These are phyloP conservation scores for Pseudozyma pruni DNA, from an alignment of 1,284 basidiomycete genomes.

Conservation along the genomic window DNA sequence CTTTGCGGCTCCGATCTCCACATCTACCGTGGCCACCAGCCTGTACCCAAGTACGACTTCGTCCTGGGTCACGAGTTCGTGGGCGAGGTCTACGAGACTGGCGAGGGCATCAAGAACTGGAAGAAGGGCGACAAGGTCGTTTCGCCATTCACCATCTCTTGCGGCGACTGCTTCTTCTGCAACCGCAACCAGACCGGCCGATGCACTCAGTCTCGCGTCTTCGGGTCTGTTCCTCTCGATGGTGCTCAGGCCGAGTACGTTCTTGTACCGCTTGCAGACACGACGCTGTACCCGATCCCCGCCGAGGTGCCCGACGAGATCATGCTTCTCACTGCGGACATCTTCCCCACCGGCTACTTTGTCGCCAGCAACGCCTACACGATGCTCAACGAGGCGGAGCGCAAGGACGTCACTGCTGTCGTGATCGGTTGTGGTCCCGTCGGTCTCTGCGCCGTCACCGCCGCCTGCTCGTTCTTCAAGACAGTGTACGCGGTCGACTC, in stretches of 20 bases:
- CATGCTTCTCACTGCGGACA: constrained; percentile 76
- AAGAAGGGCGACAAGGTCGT: constrained; percentile 84
- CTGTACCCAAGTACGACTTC: constrained; percentile 55
- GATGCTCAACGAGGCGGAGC: constrained; percentile 55
- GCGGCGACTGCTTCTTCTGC: constrained; percentile 74
- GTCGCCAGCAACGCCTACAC: constrained; percentile 76
- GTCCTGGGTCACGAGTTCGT: constrained; percentile 82
- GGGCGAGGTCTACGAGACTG: constrained; percentile 80
- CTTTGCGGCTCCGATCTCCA: constrained; percentile 87
- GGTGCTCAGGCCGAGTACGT: constrained; percentile 90
- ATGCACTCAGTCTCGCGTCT: constrained; percentile 76
- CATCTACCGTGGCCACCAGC: constrained; percentile 54
- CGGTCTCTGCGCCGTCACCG: constrained; percentile 69
- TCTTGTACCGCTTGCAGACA: constrained; percentile 79
- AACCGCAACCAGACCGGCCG: constrained; percentile 80
- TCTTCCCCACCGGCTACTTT: constrained; percentile 72
- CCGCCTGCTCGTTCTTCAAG: constrained; percentile 68
- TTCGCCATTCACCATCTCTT: constrained; percentile 84
- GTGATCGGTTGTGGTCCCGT: constrained; percentile 70
- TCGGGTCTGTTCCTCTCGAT: constrained; percentile 78
- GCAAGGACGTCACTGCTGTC: constrained; percentile 52
- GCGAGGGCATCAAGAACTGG: constrained; percentile 75
- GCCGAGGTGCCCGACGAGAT: constrained; percentile 70
- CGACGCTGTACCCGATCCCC: constrained; percentile 77
- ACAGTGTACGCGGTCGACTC: constrained; percentile 67